Conservation (phyloP, 139 green algal species). For the Chlamydomonas sphaeroides region DNA sequence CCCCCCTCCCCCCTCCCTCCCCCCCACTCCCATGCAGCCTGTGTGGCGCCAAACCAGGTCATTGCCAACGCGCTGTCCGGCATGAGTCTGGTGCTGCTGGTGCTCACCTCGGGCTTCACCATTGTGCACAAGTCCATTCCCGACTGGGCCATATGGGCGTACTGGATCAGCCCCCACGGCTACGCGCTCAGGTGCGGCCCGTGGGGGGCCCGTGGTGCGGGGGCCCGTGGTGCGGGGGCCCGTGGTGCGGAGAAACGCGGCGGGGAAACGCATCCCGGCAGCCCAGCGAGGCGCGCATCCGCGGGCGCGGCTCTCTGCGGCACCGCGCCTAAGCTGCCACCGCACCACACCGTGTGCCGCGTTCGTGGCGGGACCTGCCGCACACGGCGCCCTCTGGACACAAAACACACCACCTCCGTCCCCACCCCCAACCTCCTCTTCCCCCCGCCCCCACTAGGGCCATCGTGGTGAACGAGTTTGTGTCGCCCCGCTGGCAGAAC, state of each 20-base stretch:
- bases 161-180: slow-evolving; percentile 36
- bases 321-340: too few relatives aligned
- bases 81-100: slow-evolving; percentile 71
- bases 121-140: slow-evolving; percentile 63
- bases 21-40: slow-evolving; percentile 21
- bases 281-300: too few relatives aligned
- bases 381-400: too few relatives aligned
- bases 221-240: too few relatives aligned
- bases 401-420: too few relatives aligned
- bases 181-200: slow-evolving; percentile 18
- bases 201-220: neutral
- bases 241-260: too few relatives aligned
- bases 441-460: too few relatives aligned
- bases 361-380: too few relatives aligned
- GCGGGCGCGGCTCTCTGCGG: too few relatives aligned
- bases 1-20: neutral
- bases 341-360: too few relatives aligned
- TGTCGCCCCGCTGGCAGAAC: slow-evolving; percentile 55
- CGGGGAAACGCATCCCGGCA: too few relatives aligned
- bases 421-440: too few relatives aligned
- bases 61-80: slow-evolving; percentile 41
- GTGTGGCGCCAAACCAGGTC: slow-evolving; percentile 22
- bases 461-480: slow-evolving; percentile 76
- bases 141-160: slow-evolving; percentile 36
- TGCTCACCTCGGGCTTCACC: slow-evolving; percentile 73